A percentile compares a stretch with the other conserved stretches of the same genome.
Conservation (phyloP, 2,329 filamentous ascomycete genomes). For the Polychaeton citri region DNA sequence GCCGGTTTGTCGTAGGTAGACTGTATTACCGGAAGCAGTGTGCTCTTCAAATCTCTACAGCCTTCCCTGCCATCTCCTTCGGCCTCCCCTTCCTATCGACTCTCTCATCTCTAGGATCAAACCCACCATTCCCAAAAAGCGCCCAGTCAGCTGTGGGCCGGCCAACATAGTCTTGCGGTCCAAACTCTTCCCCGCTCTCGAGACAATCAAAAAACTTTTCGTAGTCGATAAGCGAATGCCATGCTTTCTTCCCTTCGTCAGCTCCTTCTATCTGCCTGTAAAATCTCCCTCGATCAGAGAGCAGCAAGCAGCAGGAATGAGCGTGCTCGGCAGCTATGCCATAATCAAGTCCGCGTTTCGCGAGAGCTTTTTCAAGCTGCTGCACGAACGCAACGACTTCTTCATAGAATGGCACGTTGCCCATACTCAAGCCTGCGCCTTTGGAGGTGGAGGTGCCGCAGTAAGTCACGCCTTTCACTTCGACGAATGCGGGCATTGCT, state of each 20-base stretch:
- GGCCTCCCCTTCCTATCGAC: slow-evolving; percentile 66
- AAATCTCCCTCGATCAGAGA: slow-evolving; percentile 69
- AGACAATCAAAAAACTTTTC: slow-evolving; percentile 73
- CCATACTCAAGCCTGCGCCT: slow-evolving; percentile 83
- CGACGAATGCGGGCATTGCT: slow-evolving; percentile 80
- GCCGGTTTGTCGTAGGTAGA: background rate
- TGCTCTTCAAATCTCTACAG: background rate
- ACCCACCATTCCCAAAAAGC: slow-evolving; percentile 84
- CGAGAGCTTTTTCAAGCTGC: slow-evolving; percentile 57
- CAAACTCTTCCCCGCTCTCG: slow-evolving; percentile 54
- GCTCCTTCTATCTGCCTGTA: slow-evolving; percentile 41
- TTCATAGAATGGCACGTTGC: slow-evolving; percentile 91
- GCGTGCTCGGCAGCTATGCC: slow-evolving; percentile 91
- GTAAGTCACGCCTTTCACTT: slow-evolving; percentile 94
- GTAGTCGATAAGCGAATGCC: slow-evolving; percentile 90
- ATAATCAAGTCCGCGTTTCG: slow-evolving; percentile 59
- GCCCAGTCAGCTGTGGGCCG: slow-evolving; percentile 84
- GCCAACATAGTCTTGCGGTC: slow-evolving; percentile 82
- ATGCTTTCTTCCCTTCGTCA: slow-evolving; percentile 34
- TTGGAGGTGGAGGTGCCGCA: slow-evolving; percentile 81
- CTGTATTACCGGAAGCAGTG: background rate
- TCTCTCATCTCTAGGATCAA: slow-evolving; percentile 78
- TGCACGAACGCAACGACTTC: slow-evolving; percentile 76
- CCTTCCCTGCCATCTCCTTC: slow-evolving; percentile 4
- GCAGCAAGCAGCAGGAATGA: slow-evolving; percentile 82